Evolutionary conservation across 1,139 yeast species (phyloP).

Genomic region (Zygosaccharomyces pseudobailii): DNA sequence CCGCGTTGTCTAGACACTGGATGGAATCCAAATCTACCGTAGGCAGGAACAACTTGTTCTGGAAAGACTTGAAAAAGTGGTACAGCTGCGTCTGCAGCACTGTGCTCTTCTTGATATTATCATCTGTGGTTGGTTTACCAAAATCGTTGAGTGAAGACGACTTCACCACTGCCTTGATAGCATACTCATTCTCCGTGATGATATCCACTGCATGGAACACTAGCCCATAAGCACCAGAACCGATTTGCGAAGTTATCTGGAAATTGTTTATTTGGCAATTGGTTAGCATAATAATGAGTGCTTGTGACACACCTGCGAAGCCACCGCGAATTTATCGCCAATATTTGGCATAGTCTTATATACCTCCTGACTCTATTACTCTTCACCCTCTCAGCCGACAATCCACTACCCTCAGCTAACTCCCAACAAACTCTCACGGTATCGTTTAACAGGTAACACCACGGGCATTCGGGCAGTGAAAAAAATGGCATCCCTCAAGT

Average conservation of each 20-base stretch:
- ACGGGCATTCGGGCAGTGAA: background rate
- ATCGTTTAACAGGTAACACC: background rate
- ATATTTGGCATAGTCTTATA: background rate
- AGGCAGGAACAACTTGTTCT: constrained; percentile 27
- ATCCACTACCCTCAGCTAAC: background rate
- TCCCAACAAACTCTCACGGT: background rate
- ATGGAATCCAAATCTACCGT: constrained; percentile 31
- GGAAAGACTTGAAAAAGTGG: constrained; percentile 26
- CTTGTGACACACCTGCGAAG: background rate
- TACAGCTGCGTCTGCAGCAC: constrained; percentile 26
- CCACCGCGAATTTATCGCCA: background rate
- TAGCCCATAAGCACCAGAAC: constrained; percentile 86
- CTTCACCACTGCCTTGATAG: constrained; percentile 70
- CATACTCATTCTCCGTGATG: constrained; percentile 48
- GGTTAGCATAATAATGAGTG: constrained; percentile 19
- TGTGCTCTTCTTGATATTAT: constrained; percentile 27
- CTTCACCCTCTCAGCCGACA: background rate
- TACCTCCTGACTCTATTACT: background rate
- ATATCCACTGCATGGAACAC: constrained; percentile 68
- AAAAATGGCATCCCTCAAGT: background rate
- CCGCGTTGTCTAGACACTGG: constrained; percentile 20
- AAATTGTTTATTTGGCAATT: constrained; percentile 31
- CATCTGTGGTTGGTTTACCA: constrained; percentile 27
- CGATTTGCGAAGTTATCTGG: constrained; percentile 40
- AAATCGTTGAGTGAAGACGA: constrained; percentile 18